Percentiles rank a stretch among this genome's conserved stretches.
Conservation (phyloP, 2,329 filamentous ascomycete species). For the Hypoxylon sp. region DNA sequence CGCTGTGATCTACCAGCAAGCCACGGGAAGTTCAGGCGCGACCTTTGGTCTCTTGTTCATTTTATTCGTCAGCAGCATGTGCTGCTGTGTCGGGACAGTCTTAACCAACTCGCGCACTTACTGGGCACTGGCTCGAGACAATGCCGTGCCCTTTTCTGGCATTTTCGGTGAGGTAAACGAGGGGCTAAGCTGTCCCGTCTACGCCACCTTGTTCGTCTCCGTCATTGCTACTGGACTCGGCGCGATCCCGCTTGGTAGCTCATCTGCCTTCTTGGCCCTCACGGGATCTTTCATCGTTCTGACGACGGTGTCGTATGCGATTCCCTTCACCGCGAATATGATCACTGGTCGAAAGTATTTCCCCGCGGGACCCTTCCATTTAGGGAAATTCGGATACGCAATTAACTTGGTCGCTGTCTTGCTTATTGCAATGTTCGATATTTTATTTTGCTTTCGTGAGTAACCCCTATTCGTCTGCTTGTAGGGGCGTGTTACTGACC, state of each 20-base stretch:
- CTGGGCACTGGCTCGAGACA: constrained; percentile 66
- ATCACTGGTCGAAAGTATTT: constrained; percentile 61
- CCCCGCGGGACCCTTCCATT: constrained; percentile 60
- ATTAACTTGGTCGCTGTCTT: constrained; percentile 60
- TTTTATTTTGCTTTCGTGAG: constrained; percentile 69
- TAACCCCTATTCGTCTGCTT: constrained; percentile 11
- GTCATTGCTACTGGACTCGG: constrained; percentile 61
- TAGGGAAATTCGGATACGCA: constrained; percentile 58
- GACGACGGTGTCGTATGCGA: constrained; percentile 63
- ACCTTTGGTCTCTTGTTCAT: constrained; percentile 67
- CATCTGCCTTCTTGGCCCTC: constrained; percentile 64
- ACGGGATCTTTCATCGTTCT: constrained; percentile 67
- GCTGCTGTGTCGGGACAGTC: constrained; percentile 60
- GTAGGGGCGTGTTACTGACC: constrained; percentile 12
- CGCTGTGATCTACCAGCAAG: constrained; percentile 69
- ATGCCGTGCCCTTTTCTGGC: constrained; percentile 64
- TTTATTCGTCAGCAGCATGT: constrained; percentile 59
- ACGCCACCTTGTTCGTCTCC: constrained; percentile 64
- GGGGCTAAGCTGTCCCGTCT: constrained; percentile 65
- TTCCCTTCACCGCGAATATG: constrained; percentile 59
- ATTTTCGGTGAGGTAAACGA: constrained; percentile 63
- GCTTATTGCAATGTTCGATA: constrained; percentile 63
- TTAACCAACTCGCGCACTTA: constrained; percentile 57
- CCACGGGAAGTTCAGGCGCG: constrained; percentile 58
- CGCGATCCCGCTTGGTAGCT: constrained; percentile 64